Conservation (phyloP, 495 filamentous ascomycete species). For the Talaromyces adpressus region DNA sequence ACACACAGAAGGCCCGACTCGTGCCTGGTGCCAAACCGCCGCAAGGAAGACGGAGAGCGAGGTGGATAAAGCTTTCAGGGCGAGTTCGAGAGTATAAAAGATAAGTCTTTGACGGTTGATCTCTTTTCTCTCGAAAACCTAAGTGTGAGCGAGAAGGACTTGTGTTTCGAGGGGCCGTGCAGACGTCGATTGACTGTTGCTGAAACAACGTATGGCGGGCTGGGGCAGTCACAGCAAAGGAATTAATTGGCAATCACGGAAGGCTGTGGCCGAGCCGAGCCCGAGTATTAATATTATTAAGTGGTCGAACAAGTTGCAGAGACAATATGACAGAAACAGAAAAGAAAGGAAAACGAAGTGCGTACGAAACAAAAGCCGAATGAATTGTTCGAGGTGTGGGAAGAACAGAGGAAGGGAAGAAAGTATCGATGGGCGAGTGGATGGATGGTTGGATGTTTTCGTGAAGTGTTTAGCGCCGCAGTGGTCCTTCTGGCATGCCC, state of each 20-base stretch:
- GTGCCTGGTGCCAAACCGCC: neutral
- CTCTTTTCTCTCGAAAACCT: neutral
- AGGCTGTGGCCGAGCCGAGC: neutral
- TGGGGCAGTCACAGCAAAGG: neutral
- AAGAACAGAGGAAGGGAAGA: neutral
- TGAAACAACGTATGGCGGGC: neutral
- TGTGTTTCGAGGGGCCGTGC: neutral
- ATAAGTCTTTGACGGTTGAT: neutral
- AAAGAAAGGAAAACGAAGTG: neutral
- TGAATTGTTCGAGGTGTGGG: neutral
- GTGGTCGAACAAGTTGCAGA: neutral
- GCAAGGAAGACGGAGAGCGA: neutral
- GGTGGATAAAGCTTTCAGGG: neutral
- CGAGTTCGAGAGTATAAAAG: neutral
- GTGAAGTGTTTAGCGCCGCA: slow-evolving; percentile 1
- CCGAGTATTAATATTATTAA: neutral
- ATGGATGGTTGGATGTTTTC: neutral
- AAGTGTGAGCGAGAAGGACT: neutral
- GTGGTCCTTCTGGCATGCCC: neutral
- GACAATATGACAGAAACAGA: neutral
- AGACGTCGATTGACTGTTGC: neutral
- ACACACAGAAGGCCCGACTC: neutral
- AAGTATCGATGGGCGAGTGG: neutral
- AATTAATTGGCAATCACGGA: neutral
- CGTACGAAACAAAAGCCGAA: neutral